Evolutionary conservation across 2,329 filamentous ascomycete genomes (phyloP).

Genomic region (Botryosphaeria dothidea): DNA sequence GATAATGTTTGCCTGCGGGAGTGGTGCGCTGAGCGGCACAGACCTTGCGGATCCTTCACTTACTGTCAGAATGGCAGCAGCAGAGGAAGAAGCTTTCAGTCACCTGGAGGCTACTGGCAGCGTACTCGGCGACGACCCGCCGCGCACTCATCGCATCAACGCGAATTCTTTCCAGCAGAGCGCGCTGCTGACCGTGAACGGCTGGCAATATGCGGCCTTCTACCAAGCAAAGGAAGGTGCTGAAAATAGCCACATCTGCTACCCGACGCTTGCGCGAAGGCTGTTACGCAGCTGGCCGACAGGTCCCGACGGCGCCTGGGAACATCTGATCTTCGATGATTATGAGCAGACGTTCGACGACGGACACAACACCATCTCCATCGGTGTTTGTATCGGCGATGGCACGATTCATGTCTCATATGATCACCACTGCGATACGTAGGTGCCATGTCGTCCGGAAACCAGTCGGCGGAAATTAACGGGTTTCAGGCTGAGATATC

Average conservation of each 20-base stretch:
- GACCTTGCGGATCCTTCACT: not conserved
- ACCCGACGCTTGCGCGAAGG: slow-evolving; percentile 50
- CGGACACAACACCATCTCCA: slow-evolving; percentile 56
- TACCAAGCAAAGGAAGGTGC: slow-evolving; percentile 36
- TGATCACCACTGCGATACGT: slow-evolving; percentile 45
- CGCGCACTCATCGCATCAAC: slow-evolving; percentile 44
- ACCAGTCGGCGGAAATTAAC: not conserved
- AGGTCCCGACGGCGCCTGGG: slow-evolving; percentile 36
- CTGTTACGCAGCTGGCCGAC: slow-evolving; percentile 38
- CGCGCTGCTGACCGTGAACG: slow-evolving; percentile 47
- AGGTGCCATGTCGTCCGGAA: not conserved
- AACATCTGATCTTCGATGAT: slow-evolving; percentile 50
- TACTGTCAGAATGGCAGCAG: not conserved
- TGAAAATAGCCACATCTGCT: slow-evolving; percentile 34
- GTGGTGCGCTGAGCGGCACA: not conserved
- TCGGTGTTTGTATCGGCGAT: slow-evolving; percentile 51
- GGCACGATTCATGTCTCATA: slow-evolving; percentile 57
- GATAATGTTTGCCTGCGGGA: not conserved
- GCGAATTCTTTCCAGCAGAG: slow-evolving; percentile 54
- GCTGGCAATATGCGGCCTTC: slow-evolving; percentile 53
- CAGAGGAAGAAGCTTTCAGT: not conserved
- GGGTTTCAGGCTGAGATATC: not conserved
- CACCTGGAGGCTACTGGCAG: not conserved
- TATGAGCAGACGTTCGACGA: slow-evolving; percentile 54
- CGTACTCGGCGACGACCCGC: slow-evolving; percentile 27